A percentile compares a stretch with the other conserved stretches of the same genome.
phyloP scores from a whole-genome alignment of 2,329 filamentous ascomycete species.

The Claviceps sp. region DNA sequence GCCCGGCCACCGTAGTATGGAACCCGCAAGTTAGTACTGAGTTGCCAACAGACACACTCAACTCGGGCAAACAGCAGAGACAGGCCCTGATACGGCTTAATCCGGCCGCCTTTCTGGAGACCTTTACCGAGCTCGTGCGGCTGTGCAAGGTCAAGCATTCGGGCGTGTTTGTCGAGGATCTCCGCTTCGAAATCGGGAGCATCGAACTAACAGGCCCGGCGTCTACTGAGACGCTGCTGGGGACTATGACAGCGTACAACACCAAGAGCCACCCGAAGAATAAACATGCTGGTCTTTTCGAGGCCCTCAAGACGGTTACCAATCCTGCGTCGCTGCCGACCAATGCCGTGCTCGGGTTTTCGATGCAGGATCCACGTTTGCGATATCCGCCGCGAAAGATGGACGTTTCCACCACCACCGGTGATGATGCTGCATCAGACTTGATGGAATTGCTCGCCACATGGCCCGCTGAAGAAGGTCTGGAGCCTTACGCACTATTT shows the following conservation, averaged over 20 bases:
- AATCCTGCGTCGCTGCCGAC: constrained; percentile 57
- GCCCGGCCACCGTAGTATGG: constrained; percentile 66
- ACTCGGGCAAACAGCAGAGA: constrained; percentile 16
- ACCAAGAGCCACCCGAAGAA: constrained; percentile 14
- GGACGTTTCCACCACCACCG: constrained; percentile 21
- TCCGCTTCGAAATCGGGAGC: constrained; percentile 53
- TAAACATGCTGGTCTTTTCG: constrained; percentile 35
- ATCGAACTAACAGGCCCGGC: constrained; percentile 51
- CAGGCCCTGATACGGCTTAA: constrained; percentile 62
- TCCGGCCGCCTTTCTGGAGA: constrained; percentile 61
- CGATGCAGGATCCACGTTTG: constrained; percentile 66
- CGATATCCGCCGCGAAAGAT: constrained; percentile 55
- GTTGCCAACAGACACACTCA: constrained; percentile 12
- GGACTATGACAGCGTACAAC: constrained; percentile 46
- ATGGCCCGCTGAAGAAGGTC: constrained; percentile 50
- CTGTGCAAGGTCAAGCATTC: constrained; percentile 48
- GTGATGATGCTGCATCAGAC: constrained; percentile 13
- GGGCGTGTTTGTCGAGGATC: constrained; percentile 49
- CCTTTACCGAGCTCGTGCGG: constrained; percentile 50
- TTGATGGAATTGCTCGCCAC: constrained; percentile 48
- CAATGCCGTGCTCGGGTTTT: constrained; percentile 59
- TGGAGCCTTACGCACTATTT: constrained; percentile 46
- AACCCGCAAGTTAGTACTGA: constrained; percentile 30
- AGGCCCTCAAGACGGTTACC: constrained; percentile 41
- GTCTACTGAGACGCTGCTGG: constrained; percentile 64